Evolutionary conservation across 805 yeast species (phyloP).

Genomic region (Metschnikowia peoriensis): DNA sequence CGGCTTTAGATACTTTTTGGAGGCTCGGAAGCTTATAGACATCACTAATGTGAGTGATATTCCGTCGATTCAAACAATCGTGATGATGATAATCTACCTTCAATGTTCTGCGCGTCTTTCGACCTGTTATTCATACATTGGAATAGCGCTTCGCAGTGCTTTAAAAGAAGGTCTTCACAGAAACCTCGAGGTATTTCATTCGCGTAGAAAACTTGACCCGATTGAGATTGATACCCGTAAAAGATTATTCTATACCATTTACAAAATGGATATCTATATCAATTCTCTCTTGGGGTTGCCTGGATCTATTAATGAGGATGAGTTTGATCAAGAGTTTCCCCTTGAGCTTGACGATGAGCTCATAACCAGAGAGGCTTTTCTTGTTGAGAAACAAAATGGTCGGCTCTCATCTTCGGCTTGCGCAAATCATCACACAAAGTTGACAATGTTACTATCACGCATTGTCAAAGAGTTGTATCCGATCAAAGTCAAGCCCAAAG

Average conservation of each 20-base stretch:
- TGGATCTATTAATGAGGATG: constrained; percentile 68
- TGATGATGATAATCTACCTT: constrained; percentile 79
- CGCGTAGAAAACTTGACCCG: constrained; percentile 60
- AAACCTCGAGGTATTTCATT: constrained; percentile 50
- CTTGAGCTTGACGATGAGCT: constrained; percentile 83
- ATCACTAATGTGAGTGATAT: constrained; percentile 82
- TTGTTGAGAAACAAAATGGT: constrained; percentile 45
- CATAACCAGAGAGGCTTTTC: constrained; percentile 64
- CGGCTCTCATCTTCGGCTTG: constrained; percentile 70
- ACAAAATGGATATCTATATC: constrained; percentile 87
- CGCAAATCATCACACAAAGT: constrained; percentile 80
- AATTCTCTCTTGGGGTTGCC: constrained; percentile 87
- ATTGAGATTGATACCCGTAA: constrained; percentile 81
- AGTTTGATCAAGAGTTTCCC: constrained; percentile 86
- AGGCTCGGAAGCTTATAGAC: constrained; percentile 76
- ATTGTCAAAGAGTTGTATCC: constrained; percentile 77
- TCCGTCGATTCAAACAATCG: constrained; percentile 79
- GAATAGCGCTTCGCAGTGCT: constrained; percentile 81
- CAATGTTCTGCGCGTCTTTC: constrained; percentile 87
- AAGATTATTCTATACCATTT: constrained; percentile 83
- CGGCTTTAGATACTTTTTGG: constrained; percentile 76
- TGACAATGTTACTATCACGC: constrained; percentile 67
- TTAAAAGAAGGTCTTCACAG: constrained; percentile 81
- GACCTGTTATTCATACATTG: constrained; percentile 86
- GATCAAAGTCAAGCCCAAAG: constrained; percentile 43